Evolutionary conservation across 495 filamentous ascomycete species (phyloP).

Genomic region (Annulohypoxylon maeteangense): DNA sequence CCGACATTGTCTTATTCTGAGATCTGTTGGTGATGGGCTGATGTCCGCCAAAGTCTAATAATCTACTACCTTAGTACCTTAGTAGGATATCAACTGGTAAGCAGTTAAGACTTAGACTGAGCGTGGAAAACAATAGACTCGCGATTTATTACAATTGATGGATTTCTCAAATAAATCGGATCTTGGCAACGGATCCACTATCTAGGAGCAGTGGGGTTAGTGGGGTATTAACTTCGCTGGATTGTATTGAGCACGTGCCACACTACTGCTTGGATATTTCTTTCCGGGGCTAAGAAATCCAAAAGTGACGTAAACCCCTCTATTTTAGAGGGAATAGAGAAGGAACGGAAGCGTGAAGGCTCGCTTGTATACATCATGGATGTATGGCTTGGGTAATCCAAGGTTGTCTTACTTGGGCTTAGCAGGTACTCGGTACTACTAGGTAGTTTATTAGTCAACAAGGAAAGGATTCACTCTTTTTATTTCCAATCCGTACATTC

Average conservation of each 20-base stretch:
- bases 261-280: conserved; percentile 18
- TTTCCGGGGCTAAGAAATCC: neutral
- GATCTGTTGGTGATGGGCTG: neutral
- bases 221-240: conserved; percentile 8
- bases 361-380: neutral
- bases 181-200: conserved; percentile 14
- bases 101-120: neutral
- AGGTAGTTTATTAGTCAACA: neutral
- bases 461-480: neutral
- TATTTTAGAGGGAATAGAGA: neutral
- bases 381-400: no score
- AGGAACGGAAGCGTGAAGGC: conserved; percentile 12
- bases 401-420: conserved; percentile 1
- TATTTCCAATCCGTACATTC: neutral
- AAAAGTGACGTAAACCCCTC: conserved; percentile 31
- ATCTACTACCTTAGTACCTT: neutral
- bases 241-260: conserved; percentile 31
- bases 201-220: neutral
- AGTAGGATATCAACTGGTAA: neutral
- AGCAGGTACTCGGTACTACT: no score
- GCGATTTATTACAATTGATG: conserved; percentile 6
- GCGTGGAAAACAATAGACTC: neutral
- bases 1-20: conserved; percentile 34
- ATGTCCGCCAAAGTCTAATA: neutral
- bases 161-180: conserved; percentile 14